These are phyloP conservation scores for Strigomonas galati DNA, from an alignment of 208 protist species.

Conservation along the genomic window DNA sequence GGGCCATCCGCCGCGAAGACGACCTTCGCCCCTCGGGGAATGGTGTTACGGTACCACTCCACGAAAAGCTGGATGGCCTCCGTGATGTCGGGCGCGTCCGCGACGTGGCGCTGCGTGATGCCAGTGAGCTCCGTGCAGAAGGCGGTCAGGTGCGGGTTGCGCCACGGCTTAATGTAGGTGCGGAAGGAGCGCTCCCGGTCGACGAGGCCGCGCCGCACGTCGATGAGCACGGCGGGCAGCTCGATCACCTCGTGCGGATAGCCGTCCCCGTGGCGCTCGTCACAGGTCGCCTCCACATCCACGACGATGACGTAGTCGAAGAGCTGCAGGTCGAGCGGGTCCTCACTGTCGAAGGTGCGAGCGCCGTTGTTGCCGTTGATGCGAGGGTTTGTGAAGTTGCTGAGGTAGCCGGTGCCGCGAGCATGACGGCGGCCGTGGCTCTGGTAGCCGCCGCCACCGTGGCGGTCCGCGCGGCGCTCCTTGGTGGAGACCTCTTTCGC, in stretches of 20 bases:
- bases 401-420: neutral
- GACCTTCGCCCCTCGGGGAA: slow-evolving; percentile 63
- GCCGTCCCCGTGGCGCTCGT: slow-evolving; percentile 38
- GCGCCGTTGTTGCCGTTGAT: slow-evolving; percentile 11
- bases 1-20: slow-evolving; percentile 85
- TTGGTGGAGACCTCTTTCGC: slow-evolving; percentile 42
- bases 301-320: slow-evolving; percentile 93
- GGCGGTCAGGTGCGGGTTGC: slow-evolving; percentile 73
- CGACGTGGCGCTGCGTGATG: slow-evolving; percentile 91
- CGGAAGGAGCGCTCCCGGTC: slow-evolving; percentile 77
- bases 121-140: slow-evolving; percentile 95
- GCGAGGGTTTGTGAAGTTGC: neutral
- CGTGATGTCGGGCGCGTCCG: slow-evolving; percentile 57
- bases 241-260: slow-evolving; percentile 96
- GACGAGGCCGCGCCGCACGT: slow-evolving; percentile 65
- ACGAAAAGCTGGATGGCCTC: slow-evolving; percentile 74
- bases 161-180: slow-evolving; percentile 88
- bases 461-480: slow-evolving; percentile 17
- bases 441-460: neutral
- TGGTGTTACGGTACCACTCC: slow-evolving; percentile 74
- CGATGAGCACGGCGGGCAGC: slow-evolving; percentile 87
- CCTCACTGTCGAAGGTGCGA: slow-evolving; percentile 47
- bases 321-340: slow-evolving; percentile 78
- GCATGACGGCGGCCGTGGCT: neutral
- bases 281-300: slow-evolving; percentile 91